phyloP scores from a whole-genome alignment of 345 rosid species.

The Luvunga scandens region DNA sequence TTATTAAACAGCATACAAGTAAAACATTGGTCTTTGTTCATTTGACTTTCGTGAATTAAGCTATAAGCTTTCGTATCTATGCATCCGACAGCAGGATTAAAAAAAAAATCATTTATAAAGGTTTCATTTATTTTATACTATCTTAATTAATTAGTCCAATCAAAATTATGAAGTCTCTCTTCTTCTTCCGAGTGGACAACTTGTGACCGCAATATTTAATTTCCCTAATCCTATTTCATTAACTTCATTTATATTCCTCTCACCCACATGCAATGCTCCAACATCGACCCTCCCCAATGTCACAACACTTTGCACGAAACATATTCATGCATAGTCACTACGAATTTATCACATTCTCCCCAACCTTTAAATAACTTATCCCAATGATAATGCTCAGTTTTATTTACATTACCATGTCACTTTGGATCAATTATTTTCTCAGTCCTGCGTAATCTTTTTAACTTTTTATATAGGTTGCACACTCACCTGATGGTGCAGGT shows the following conservation, averaged over 20 bases:
- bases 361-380: conserved; percentile 17
- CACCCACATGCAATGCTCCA: conserved; percentile 35
- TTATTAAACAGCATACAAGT: not conserved
- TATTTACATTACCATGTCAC: conserved; percentile 1
- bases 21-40: not conserved
- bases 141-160: conserved; percentile 7
- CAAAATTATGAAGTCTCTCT: conserved; percentile 5
- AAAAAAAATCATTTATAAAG: not conserved
- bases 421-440: conserved; percentile 30
- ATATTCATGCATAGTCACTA: not conserved
- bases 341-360: conserved; percentile 19
- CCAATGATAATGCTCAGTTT: conserved; percentile 32
- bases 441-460: conserved; percentile 4
- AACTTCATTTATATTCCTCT: not conserved
- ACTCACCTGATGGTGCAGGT: not conserved
- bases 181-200: conserved; percentile 19
- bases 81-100: too few species aligned
- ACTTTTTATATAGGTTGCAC: not conserved
- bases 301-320: conserved; percentile 1
- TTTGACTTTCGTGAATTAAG: not conserved
- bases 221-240: conserved; percentile 12
- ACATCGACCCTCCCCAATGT: conserved; percentile 12
- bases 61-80: not conserved
- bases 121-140: not conserved
- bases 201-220: conserved; percentile 23